A percentile compares a stretch with the other conserved stretches of the same genome.
phyloP scores from a whole-genome alignment of 208 protist species.

The Tritrichomonas musculus region DNA sequence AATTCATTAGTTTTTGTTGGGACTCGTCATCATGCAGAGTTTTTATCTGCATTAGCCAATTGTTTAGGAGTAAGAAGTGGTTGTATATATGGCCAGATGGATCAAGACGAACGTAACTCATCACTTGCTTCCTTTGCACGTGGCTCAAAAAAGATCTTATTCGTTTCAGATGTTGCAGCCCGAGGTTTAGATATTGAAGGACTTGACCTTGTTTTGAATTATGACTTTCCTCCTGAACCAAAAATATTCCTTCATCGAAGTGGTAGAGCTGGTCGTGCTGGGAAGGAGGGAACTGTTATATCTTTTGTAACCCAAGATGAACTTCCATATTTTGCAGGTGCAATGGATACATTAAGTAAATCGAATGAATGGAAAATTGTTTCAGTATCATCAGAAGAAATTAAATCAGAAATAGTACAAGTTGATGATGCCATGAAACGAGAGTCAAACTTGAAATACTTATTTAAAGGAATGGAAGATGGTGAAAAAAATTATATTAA shows the following conservation, averaged over 20 bases:
- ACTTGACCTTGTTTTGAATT: slow-evolving; percentile 98
- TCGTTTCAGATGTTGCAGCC: slow-evolving; percentile 98
- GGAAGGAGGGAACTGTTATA: slow-evolving; percentile 64
- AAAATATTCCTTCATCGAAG: slow-evolving; percentile 93
- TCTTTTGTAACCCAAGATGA: slow-evolving; percentile 33
- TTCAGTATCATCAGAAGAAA: not conserved
- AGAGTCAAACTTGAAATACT: not conserved
- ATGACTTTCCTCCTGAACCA: slow-evolving; percentile 87
- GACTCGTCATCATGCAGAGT: slow-evolving; percentile 89
- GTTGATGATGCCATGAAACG: not conserved
- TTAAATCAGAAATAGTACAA: not conserved
- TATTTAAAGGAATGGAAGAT: not conserved
- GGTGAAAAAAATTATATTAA: slow-evolving; percentile 13
- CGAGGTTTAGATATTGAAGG: slow-evolving; percentile 92
- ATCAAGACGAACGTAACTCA: slow-evolving; percentile 48
- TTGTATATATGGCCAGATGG: slow-evolving; percentile 29
- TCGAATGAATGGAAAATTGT: not conserved
- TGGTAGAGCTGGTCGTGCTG: slow-evolving; percentile 95
- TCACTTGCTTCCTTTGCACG: slow-evolving; percentile 62
- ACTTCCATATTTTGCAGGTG: slow-evolving; percentile 15
- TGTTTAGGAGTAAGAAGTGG: not conserved
- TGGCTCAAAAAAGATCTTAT: slow-evolving; percentile 68
- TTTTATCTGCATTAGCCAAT: slow-evolving; percentile 53
- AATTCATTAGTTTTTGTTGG: slow-evolving; percentile 81
- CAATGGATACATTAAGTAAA: not conserved